These are phyloP conservation scores for Dryadomyces sulphureus DNA, from an alignment of 2,329 filamentous ascomycete species.

Conservation along the genomic window DNA sequence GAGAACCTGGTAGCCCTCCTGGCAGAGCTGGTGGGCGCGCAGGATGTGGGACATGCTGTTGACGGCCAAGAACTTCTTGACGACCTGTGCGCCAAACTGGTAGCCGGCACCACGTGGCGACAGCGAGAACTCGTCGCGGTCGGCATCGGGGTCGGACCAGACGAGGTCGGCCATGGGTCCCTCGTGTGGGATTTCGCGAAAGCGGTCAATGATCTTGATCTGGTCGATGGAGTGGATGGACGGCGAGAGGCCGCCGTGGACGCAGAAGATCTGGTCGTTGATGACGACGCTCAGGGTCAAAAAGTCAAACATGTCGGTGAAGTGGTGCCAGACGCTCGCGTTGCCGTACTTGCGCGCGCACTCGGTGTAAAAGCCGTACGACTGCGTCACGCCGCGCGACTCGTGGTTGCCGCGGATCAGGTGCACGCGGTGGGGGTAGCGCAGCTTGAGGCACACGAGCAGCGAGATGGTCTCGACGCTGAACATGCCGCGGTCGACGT, in stretches of 20 bases:
- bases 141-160: constrained; percentile 96
- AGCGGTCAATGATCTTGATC: constrained; percentile 98
- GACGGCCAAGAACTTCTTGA: constrained; percentile 94
- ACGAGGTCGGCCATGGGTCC: constrained; percentile 99
- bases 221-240: constrained; percentile 98
- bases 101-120: constrained; percentile 90
- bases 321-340: constrained; percentile 98
- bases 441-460: constrained; percentile 89
- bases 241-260: constrained; percentile 78
- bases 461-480: constrained; percentile 98
- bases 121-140: constrained; percentile 90
- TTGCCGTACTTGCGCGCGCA: constrained; percentile 97
- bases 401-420: constrained; percentile 97
- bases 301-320: constrained; percentile 99
- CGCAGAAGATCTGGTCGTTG: constrained; percentile 97
- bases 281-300: constrained; percentile 93
- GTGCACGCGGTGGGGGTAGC: constrained; percentile 91
- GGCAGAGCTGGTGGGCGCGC: constrained; percentile 93
- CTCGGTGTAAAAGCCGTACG: constrained; percentile 98
- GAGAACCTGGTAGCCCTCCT: constrained; percentile 93
- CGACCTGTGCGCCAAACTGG: constrained; percentile 93
- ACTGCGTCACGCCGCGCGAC: constrained; percentile 92
- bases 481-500: constrained; percentile 96
- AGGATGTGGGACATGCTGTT: constrained; percentile 97
- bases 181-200: constrained; percentile 96